Evolutionary conservation across 2,329 filamentous ascomycete genomes (phyloP).

Genomic region (Colletotrichum costaricense): DNA sequence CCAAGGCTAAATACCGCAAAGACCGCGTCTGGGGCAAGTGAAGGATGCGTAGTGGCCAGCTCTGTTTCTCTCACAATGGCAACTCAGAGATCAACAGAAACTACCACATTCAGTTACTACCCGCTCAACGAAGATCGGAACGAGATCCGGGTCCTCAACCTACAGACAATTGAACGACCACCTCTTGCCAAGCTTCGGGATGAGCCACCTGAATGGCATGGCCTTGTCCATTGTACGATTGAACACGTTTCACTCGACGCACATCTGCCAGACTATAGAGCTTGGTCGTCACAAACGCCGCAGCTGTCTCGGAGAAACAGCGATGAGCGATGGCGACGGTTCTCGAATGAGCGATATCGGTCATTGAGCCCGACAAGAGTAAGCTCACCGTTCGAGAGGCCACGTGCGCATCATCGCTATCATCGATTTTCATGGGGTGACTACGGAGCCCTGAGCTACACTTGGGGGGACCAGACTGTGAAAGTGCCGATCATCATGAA

Average conservation of each 20-base stretch:
- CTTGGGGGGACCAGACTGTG: slow-evolving; percentile 20
- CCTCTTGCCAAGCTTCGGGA: slow-evolving; percentile 17
- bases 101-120: background rate
- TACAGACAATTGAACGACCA: slow-evolving; percentile 17
- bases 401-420: slow-evolving; percentile 13
- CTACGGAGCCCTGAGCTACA: slow-evolving; percentile 24
- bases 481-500: slow-evolving; percentile 16
- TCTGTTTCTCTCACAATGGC: background rate
- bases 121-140: slow-evolving; percentile 13
- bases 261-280: slow-evolving; percentile 10
- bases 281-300: slow-evolving; percentile 1
- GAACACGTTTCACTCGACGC: slow-evolving; percentile 23
- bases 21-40: background rate
- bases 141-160: slow-evolving; percentile 23
- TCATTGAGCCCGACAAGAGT: slow-evolving; percentile 8
- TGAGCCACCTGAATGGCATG: slow-evolving; percentile 26
- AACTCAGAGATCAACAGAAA: background rate
- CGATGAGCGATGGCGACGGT: slow-evolving; percentile 22
- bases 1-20: slow-evolving; percentile 14
- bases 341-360: slow-evolving; percentile 22
- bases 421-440: slow-evolving; percentile 27
- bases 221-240: slow-evolving; percentile 20
- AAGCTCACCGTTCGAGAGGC: slow-evolving; percentile 12
- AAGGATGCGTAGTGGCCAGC: background rate
- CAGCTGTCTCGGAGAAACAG: slow-evolving; percentile 11